Evolutionary conservation across 768 basidiomycete genomes (phyloP).

Genomic region (Hericium coralloides): DNA sequence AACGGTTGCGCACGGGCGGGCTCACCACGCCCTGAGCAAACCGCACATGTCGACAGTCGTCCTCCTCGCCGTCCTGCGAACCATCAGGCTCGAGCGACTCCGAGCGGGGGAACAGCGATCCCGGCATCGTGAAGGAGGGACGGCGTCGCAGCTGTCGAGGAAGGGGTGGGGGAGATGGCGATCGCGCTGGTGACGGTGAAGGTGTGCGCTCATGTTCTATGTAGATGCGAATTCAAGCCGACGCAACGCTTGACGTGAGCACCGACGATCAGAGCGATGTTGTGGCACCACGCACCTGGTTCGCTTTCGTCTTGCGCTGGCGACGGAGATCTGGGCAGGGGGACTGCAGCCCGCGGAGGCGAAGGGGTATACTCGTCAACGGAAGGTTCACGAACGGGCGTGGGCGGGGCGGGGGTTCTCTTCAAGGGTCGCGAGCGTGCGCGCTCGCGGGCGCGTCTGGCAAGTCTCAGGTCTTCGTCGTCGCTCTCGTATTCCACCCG

Average conservation of each 20-base stretch:
- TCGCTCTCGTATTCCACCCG: constrained; percentile 16
- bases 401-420: background rate
- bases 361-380: background rate
- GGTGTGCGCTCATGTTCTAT: background rate
- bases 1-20: background rate
- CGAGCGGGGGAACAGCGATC: constrained; percentile 67
- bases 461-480: background rate
- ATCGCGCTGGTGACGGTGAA: constrained; percentile 12
- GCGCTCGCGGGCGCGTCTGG: background rate
- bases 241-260: background rate
- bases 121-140: constrained; percentile 65
- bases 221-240: background rate
- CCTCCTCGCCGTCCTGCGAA: background rate
- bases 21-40: constrained; percentile 18
- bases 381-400: background rate
- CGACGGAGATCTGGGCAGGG: background rate
- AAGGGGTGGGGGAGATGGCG: constrained; percentile 26
- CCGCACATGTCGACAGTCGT: constrained; percentile 29
- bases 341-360: background rate
- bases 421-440: background rate
- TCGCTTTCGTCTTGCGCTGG: background rate
- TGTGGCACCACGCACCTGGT: background rate
- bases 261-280: background rate
- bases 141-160: constrained; percentile 28
- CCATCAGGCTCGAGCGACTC: constrained; percentile 48